A percentile compares a stretch with the other conserved stretches of the same genome.
These are phyloP conservation scores for Cystobasidium onofrii DNA, from an alignment of 768 basidiomycete genomes.

Conservation along the genomic window DNA sequence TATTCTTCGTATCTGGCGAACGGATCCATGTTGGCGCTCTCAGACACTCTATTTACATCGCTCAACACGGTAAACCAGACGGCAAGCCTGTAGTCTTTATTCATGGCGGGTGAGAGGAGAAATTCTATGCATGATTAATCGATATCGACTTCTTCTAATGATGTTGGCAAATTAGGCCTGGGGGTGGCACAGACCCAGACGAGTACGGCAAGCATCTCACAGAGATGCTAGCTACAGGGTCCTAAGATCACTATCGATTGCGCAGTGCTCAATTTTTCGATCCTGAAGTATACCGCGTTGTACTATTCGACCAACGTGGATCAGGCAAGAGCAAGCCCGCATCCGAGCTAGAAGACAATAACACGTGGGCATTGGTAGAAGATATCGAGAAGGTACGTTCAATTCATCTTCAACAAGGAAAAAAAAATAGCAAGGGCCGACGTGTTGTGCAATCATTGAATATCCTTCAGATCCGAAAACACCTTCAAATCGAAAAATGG, in stretches of 20 bases:
- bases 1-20: too few species aligned
- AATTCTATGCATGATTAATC: neutral
- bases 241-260: neutral
- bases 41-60: constrained; percentile 36
- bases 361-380: constrained; percentile 85
- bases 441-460: neutral
- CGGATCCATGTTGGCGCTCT: neutral
- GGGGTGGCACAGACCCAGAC: neutral
- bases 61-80: constrained; percentile 37
- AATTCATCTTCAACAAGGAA: too few species aligned
- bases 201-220: neutral
- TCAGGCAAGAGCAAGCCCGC: constrained; percentile 77
- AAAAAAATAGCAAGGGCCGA: too few species aligned
- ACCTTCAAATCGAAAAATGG: constrained; percentile 74
- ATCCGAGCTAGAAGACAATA: constrained; percentile 73
- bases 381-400: constrained; percentile 68
- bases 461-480: constrained; percentile 50
- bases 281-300: constrained; percentile 48
- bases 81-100: constrained; percentile 39
- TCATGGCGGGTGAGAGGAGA: constrained; percentile 34
- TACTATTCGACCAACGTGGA: constrained; percentile 85
- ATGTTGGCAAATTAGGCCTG: neutral
- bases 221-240: neutral
- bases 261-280: constrained; percentile 36
- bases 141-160: neutral